Evolutionary conservation across 331 rosid genomes (phyloP).

Genomic region (Phaseolus coccineus): DNA sequence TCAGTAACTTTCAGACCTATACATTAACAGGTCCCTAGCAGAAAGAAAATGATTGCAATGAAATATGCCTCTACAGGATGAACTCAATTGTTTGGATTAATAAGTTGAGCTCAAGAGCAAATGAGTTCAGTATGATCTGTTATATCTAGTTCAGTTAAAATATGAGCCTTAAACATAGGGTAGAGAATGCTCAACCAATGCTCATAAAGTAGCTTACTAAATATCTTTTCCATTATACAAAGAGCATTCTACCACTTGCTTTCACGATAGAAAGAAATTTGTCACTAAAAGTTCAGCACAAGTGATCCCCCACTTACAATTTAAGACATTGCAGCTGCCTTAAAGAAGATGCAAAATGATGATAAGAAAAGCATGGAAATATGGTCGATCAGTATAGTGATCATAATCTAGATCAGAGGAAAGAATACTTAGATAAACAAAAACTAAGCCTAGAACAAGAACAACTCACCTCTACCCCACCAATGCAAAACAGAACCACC

Average conservation of each 20-base stretch:
- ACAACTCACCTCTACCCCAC: constrained; percentile 88
- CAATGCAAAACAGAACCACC: constrained; percentile 94
- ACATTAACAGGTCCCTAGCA: neutral
- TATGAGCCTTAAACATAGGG: neutral
- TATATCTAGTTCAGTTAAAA: neutral
- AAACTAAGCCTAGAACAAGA: constrained; percentile 29
- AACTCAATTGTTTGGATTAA: neutral
- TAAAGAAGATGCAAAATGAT: constrained; percentile 19
- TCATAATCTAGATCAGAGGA: constrained; percentile 20
- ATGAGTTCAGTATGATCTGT: neutral
- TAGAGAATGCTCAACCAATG: neutral
- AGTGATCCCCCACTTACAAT: neutral
- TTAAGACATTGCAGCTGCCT: constrained; percentile 29
- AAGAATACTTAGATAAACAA: constrained; percentile 24
- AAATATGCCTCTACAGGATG: neutral
- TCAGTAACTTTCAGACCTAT: neutral
- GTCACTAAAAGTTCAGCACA: neutral
- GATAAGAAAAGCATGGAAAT: neutral
- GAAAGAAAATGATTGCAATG: neutral
- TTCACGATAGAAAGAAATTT: neutral
- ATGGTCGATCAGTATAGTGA: constrained; percentile 1
- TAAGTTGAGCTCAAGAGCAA: neutral
- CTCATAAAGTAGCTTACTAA: neutral
- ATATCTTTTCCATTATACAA: neutral
- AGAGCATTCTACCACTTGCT: neutral